Conservation (phyloP, 257 asterid genomes). For the Penstemon eatonii region DNA sequence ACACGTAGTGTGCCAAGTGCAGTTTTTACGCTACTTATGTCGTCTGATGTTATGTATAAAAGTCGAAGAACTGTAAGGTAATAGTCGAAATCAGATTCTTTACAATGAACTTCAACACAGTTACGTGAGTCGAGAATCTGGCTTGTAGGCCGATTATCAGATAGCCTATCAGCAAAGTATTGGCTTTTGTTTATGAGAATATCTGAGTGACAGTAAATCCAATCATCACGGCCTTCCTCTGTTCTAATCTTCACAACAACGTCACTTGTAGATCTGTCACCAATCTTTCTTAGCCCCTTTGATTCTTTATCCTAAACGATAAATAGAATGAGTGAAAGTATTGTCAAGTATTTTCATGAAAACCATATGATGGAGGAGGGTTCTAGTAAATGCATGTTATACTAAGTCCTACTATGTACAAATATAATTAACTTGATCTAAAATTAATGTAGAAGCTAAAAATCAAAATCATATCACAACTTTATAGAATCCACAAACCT, state of each 20-base stretch:
- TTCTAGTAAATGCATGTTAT: neutral
- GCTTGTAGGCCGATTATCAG: slow-evolving; percentile 82
- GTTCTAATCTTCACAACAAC: slow-evolving; percentile 83
- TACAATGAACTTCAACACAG: slow-evolving; percentile 81
- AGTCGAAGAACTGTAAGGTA: slow-evolving; percentile 63
- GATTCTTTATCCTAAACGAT: slow-evolving; percentile 45
- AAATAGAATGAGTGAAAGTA: slow-evolving; percentile 9
- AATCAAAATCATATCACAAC: no score
- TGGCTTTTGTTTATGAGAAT: slow-evolving; percentile 57
- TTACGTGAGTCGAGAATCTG: slow-evolving; percentile 84
- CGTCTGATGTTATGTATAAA: slow-evolving; percentile 49
- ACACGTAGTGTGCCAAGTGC: slow-evolving; percentile 71
- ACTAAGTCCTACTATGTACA: neutral
- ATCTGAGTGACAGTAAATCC: slow-evolving; percentile 78
- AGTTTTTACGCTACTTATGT: slow-evolving; percentile 58
- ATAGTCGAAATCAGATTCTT: slow-evolving; percentile 68
- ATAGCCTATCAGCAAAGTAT: slow-evolving; percentile 75
- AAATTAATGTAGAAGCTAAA: neutral
- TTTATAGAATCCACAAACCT: no score
- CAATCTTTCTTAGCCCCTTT: slow-evolving; percentile 44
- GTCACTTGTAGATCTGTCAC: slow-evolving; percentile 80
- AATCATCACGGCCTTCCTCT: slow-evolving; percentile 74
- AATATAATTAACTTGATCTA: no score
- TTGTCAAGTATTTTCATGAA: neutral
- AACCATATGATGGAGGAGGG: neutral